These are phyloP conservation scores for Populus ilicifolia DNA, from an alignment of 345 rosid genomes.

Conservation along the genomic window DNA sequence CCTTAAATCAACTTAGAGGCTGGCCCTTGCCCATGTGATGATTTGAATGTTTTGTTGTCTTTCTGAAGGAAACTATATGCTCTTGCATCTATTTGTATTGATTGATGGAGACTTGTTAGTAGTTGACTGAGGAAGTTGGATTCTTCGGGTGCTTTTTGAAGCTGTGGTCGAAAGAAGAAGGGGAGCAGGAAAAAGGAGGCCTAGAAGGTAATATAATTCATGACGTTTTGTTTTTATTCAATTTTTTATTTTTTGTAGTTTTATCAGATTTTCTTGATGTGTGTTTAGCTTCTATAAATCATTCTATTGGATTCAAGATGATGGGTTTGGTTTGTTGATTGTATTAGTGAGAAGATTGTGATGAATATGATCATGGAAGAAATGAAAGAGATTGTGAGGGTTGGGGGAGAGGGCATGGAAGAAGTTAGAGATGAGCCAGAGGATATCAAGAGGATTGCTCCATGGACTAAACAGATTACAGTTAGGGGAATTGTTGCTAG, in stretches of 20 bases:
- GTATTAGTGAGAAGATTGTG: background rate
- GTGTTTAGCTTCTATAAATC: background rate
- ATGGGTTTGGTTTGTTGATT: background rate
- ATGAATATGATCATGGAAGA: conserved; percentile 24
- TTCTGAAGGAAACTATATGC: background rate
- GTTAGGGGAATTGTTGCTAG: conserved; percentile 69
- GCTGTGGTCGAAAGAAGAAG: background rate
- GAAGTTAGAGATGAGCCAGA: conserved; percentile 35
- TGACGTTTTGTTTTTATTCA: background rate
- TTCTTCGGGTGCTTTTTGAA: background rate
- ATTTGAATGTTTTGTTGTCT: background rate
- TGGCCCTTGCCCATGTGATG: background rate
- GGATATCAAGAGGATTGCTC: conserved; percentile 47
- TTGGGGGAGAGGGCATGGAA: conserved; percentile 34
- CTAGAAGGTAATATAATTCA: background rate
- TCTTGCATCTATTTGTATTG: background rate
- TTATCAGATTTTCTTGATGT: background rate
- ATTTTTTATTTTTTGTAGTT: background rate
- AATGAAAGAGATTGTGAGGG: conserved; percentile 28
- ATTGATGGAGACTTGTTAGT: background rate
- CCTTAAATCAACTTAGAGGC: background rate
- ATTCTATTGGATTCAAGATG: background rate
- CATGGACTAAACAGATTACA: conserved; percentile 86
- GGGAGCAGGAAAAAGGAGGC: background rate
- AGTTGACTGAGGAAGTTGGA: background rate